Evolutionary conservation across 768 basidiomycete species (phyloP).

Genomic region (Lactarius quietus): DNA sequence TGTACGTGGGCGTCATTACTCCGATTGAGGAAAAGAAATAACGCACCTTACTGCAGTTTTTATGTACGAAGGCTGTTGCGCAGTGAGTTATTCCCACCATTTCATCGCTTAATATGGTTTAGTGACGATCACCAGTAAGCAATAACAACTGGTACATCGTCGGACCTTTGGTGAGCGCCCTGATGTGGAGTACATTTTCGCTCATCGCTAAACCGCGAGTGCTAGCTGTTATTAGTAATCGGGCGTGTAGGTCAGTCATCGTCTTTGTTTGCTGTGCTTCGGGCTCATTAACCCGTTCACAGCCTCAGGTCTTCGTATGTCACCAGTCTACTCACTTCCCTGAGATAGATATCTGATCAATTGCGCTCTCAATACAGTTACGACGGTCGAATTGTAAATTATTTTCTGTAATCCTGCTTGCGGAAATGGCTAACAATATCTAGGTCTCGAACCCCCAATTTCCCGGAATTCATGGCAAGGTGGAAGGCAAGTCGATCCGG

Average conservation of each 20-base stretch:
- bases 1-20: conserved; percentile 13
- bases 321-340: not conserved
- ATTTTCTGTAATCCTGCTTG: not conserved
- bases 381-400: conserved; percentile 19
- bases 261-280: not conserved
- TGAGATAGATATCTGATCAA: not conserved
- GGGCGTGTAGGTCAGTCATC: conserved; percentile 20
- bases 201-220: not conserved
- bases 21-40: not conserved
- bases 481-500: not conserved
- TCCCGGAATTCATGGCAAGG: conserved; percentile 8
- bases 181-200: not conserved
- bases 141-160: conserved; percentile 23
- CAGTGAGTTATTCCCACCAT: conserved; percentile 7
- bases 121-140: conserved; percentile 23
- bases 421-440: not conserved
- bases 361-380: conserved; percentile 3
- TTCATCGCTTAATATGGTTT: not conserved
- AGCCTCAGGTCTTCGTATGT: conserved; percentile 23
- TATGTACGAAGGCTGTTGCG: conserved; percentile 18
- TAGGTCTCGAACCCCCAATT: conserved; percentile 17
- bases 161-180: conserved; percentile 14
- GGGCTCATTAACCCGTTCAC: conserved; percentile 1
- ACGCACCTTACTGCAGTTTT: conserved; percentile 14
- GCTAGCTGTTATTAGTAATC: conserved; percentile 10